These are phyloP conservation scores for Sugiyamaella pinicola DNA, from an alignment of 1,139 yeast species.

Conservation along the genomic window DNA sequence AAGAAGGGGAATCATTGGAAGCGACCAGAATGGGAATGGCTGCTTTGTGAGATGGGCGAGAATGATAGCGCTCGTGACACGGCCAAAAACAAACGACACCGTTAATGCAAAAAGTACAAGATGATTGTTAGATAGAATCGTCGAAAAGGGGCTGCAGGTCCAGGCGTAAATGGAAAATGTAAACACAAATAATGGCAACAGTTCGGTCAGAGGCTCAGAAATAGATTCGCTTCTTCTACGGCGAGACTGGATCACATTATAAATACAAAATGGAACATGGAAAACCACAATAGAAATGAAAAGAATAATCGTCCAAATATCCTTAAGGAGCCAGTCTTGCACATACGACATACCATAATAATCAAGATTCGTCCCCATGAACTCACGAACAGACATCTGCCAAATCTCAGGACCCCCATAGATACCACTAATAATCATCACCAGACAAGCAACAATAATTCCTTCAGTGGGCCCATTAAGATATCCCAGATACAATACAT, in stretches of 20 bases:
- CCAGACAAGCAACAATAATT: constrained; percentile 57
- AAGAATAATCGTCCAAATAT: constrained; percentile 44
- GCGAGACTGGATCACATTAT: constrained; percentile 62
- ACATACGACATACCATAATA: constrained; percentile 10
- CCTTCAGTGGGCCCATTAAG: constrained; percentile 86
- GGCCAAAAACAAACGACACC: constrained; percentile 69
- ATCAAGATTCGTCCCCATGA: constrained; percentile 24
- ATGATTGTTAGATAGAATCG: constrained; percentile 46
- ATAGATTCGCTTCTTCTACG: constrained; percentile 52
- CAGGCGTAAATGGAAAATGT: constrained; percentile 40
- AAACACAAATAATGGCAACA: constrained; percentile 41
- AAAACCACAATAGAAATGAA: constrained; percentile 55
- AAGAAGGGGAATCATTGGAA: constrained; percentile 43
- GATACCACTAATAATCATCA: constrained; percentile 60
- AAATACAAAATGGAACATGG: constrained; percentile 50
- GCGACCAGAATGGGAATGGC: constrained; percentile 55
- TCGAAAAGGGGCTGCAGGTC: constrained; percentile 44
- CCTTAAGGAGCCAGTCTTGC: constrained; percentile 42
- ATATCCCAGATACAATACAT: constrained; percentile 64
- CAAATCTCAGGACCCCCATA: constrained; percentile 61
- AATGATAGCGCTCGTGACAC: constrained; percentile 57
- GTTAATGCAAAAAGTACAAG: constrained; percentile 60
- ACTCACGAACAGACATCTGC: constrained; percentile 42
- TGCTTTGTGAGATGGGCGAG: constrained; percentile 73
- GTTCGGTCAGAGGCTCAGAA: constrained; percentile 44